Base-by-base conservation (phyloP, 768 basidiomycete genomes). In the Hygrocybe punicea region DNA sequence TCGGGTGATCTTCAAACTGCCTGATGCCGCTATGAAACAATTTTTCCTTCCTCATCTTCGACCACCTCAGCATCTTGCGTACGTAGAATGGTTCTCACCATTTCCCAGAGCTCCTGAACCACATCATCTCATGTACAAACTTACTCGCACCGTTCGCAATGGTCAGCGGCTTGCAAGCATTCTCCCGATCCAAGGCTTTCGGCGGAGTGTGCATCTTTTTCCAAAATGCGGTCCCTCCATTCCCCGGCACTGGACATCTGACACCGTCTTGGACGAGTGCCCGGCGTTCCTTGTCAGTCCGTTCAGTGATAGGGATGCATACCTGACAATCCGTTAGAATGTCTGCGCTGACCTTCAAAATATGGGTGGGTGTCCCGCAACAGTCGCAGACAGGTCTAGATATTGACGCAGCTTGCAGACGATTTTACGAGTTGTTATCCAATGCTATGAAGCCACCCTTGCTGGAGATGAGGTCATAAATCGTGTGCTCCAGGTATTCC, bases 181-280 rank as follows among this genome's bases (percentile, higher is more conserved):
- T 16, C 60, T 75, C 9, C 66, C 71, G 0, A 37, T 73, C 2
- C 53, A 59, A 1, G 24, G 64, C 11, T 71, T 75, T 40, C 46
- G 60, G 1, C 60, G 66, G 0, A 70, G 69, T 55, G 65, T 68
- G 19, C 71, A 73, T 49, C 61, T 73, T 1, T 53, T 69, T 16
- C 73, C 74, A 0, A 60, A 63, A 34, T 74, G 71, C 51, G 71
- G 73, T 1, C 57, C 59, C 2, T 35, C 51, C 2, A 71, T 61
- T 0, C 71, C 71, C 21, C 34, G 54, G 1, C 59, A 63, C 3
- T 77, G 75, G 75, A 64, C 63, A 2, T 65, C 63, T 42, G 67
- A 63, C 17, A 74, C 51, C 29, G 69, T 74, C 8, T 61, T 76
- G 1, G 72, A 77, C 6, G 3, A 37, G 8, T 67, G 67, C 48